Conservation (phyloP, 1,284 basidiomycete genomes). For the Papiliotrema terrestris region DNA sequence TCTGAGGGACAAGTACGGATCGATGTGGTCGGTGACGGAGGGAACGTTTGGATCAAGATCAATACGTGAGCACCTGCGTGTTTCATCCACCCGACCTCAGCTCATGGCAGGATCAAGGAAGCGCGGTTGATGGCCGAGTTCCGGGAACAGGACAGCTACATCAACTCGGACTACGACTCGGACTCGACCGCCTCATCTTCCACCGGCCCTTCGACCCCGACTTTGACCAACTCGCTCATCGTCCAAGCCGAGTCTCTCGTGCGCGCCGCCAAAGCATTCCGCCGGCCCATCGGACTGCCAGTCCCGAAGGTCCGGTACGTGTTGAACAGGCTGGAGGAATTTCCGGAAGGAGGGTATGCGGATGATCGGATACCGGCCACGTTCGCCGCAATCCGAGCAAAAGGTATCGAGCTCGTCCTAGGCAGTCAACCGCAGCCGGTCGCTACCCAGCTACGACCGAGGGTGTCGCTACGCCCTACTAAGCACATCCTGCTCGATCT, state of each 20-base stretch:
- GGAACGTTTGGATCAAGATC: slow-evolving; percentile 71
- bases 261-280: slow-evolving; percentile 59
- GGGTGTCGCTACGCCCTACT: slow-evolving; percentile 53
- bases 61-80: slow-evolving; percentile 66
- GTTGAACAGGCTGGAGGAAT: slow-evolving; percentile 63
- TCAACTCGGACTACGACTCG: slow-evolving; percentile 51
- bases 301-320: slow-evolving; percentile 57
- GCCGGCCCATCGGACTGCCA: slow-evolving; percentile 20
- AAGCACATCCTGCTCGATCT: slow-evolving; percentile 69
- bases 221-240: slow-evolving; percentile 55
- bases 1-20: slow-evolving; percentile 48
- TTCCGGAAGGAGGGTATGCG: slow-evolving; percentile 25
- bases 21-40: slow-evolving; percentile 71
- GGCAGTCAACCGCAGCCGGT: slow-evolving; percentile 5
- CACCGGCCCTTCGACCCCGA: background rate
- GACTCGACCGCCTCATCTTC: background rate
- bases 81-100: background rate
- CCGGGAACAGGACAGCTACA: slow-evolving; percentile 74
- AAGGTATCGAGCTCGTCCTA: slow-evolving; percentile 61
- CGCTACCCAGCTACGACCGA: background rate
- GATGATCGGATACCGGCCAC: slow-evolving; percentile 64
- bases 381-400: slow-evolving; percentile 55
- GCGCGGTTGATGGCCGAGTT: slow-evolving; percentile 70
- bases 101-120: slow-evolving; percentile 62
- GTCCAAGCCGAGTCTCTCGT: slow-evolving; percentile 51